Evolutionary conservation across 306 rosid genomes (phyloP), one percentile per base, ranked within the genome.

Genomic region (Amphicarpaea edgeworthii): DNA sequence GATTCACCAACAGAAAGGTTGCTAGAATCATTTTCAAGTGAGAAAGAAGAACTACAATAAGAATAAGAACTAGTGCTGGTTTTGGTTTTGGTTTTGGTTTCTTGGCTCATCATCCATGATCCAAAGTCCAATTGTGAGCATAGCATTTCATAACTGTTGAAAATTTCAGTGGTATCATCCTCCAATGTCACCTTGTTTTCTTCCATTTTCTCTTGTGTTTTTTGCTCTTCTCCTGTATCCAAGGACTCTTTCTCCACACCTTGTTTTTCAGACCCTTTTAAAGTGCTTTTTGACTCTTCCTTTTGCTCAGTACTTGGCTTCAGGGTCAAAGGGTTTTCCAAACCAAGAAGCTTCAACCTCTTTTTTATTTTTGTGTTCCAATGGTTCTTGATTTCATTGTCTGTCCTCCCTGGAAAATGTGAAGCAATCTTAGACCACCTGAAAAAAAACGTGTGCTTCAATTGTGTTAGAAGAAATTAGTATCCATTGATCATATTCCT

Each of bases 391-490:
- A 95, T 95, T 70, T 95, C 98, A 23, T 95, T 95, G 80, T 95
- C 98, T 0, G 98, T 92, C 63, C 98, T 87, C 15, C 98, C 97
- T 0, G 98, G 96, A 76, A 95, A 92, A 72, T 92, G 92, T 16
- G 97, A 82, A 45, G 98, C 98, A 53, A 95, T 95, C 84, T 92
- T 90, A 65, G 98, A 95, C 98, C 98, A 95, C 88, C 98, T 95
- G 82, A 55, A 54, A 58, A 82, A n/a, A n/a, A n/a, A n/a, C n/a
- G n/a, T 59, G 21, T 62, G 23, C 19, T 47, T 59, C 34, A 49
- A 49, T 49, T 15, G 37, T 26, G 62, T 85, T 78, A 74, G 26
- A 38, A 30, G 7, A 51, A 15, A 46, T 1, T 46, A 51, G 23
- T 51, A 51, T 14, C 37, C 20, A 63, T 17, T 72, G 61, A 6